Evolutionary conservation across 257 asterid species (phyloP).

Genomic region (Nicotiana tomentosiformis): DNA sequence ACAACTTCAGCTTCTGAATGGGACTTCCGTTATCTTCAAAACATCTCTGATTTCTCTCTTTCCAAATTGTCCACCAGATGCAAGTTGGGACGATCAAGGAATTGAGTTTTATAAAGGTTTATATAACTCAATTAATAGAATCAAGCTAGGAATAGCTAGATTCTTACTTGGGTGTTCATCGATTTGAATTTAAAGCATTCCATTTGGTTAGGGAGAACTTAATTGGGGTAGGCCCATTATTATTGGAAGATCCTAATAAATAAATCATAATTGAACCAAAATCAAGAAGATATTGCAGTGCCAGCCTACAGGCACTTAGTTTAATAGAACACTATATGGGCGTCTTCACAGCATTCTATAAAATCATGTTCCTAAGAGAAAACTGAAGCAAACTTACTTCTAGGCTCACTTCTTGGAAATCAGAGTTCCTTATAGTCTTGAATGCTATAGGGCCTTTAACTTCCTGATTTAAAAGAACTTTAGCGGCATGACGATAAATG

Average conservation of each 20-base stretch:
- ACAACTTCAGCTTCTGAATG: too few species aligned
- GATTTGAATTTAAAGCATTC: background rate
- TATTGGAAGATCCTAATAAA: background rate
- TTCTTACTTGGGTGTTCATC: background rate
- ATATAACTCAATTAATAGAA: background rate
- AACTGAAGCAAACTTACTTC: constrained; percentile 52
- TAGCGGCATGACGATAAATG: constrained; percentile 71
- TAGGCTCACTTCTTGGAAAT: constrained; percentile 78
- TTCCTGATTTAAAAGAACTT: constrained; percentile 55
- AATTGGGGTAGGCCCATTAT: background rate
- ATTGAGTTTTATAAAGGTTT: background rate
- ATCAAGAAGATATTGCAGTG: background rate
- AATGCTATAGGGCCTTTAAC: constrained; percentile 65
- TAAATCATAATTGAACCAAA: background rate
- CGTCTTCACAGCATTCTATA: background rate
- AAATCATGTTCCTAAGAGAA: background rate
- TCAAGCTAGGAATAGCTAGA: background rate
- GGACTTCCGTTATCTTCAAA: too few species aligned
- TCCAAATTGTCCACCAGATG: too few species aligned
- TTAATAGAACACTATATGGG: background rate
- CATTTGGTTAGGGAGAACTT: background rate
- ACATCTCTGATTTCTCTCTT: too few species aligned
- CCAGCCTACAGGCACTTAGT: background rate
- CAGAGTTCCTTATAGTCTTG: constrained; percentile 74
- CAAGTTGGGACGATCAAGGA: background rate